These are phyloP conservation scores for Penicillium crystallinum DNA, from an alignment of 495 filamentous ascomycete genomes.

Conservation along the genomic window DNA sequence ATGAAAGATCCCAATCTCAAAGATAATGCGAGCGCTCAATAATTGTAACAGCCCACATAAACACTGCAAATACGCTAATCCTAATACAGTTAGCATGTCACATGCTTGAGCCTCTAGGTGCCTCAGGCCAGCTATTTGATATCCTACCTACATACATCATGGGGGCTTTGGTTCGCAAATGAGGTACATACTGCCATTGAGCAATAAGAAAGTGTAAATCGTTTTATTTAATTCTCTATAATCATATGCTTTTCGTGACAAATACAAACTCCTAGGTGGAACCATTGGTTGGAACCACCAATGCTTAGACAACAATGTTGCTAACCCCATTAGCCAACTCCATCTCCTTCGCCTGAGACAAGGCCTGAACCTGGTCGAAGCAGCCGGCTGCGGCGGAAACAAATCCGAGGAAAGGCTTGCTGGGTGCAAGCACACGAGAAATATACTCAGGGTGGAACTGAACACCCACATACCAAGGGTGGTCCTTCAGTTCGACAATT, in stretches of 20 bases:
- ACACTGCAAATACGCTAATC: slow-evolving; percentile 17
- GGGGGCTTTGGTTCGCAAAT: no score
- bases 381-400: slow-evolving; percentile 69
- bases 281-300: not conserved
- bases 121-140: not conserved
- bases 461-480: slow-evolving; percentile 87
- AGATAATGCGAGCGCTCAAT: slow-evolving; percentile 17
- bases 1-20: slow-evolving; percentile 16
- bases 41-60: slow-evolving; percentile 25
- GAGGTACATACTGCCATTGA: not conserved
- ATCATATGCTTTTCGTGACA: slow-evolving; percentile 9
- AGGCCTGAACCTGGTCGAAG: slow-evolving; percentile 45
- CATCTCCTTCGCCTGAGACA: slow-evolving; percentile 9
- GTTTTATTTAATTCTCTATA: slow-evolving; percentile 6
- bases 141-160: not conserved
- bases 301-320: slow-evolving; percentile 12
- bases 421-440: slow-evolving; percentile 65
- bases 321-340: slow-evolving; percentile 12
- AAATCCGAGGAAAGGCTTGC: slow-evolving; percentile 78
- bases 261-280: slow-evolving; percentile 8
- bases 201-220: not conserved
- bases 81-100: slow-evolving; percentile 13
- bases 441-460: slow-evolving; percentile 88
- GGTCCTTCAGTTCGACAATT: slow-evolving; percentile 80
- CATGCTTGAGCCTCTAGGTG: slow-evolving; percentile 14